Conservation (phyloP, 2,329 filamentous ascomycete species). For the Xylogone sp. region DNA sequence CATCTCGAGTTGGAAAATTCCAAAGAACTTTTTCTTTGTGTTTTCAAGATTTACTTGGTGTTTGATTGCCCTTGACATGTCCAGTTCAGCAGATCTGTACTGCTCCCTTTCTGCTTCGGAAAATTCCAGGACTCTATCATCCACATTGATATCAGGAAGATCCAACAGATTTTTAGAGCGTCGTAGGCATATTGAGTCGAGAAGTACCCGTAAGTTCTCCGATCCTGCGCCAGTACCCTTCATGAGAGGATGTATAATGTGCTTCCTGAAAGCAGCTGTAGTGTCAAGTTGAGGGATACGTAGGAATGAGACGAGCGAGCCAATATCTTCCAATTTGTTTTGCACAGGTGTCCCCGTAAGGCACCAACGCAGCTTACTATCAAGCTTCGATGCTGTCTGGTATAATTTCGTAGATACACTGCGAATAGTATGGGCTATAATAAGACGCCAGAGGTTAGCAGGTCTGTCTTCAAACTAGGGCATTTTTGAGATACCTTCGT, state of each 20-base stretch:
- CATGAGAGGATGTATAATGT: conserved; percentile 17
- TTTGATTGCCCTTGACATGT: conserved; percentile 34
- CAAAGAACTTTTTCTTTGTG: conserved; percentile 33
- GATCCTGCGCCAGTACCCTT: conserved; percentile 22
- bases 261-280: conserved; percentile 8
- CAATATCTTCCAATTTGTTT: conserved; percentile 26
- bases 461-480: background rate
- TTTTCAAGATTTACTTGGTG: conserved; percentile 33
- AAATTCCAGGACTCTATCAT: conserved; percentile 25
- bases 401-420: conserved; percentile 41
- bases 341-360: conserved; percentile 25
- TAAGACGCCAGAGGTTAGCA: conserved; percentile 3
- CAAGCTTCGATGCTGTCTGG: conserved; percentile 36
- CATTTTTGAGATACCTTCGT: conserved; percentile 37
- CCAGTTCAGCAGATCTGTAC: conserved; percentile 32
- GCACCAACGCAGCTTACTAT: conserved; percentile 35
- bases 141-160: conserved; percentile 27
- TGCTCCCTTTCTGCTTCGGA: conserved; percentile 26
- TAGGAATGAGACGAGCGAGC: conserved; percentile 24
- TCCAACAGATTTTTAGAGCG: conserved; percentile 36
- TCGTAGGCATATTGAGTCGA: conserved; percentile 36
- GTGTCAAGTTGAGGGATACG: conserved; percentile 6
- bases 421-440: conserved; percentile 46
- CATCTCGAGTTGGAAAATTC: conserved; percentile 42
- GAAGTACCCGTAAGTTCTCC: conserved; percentile 29